Percentiles rank a stretch among this genome's conserved stretches.
Evolutionary conservation across 257 asterid genomes (phyloP).

Genomic region (Scutellaria galericulata): DNA sequence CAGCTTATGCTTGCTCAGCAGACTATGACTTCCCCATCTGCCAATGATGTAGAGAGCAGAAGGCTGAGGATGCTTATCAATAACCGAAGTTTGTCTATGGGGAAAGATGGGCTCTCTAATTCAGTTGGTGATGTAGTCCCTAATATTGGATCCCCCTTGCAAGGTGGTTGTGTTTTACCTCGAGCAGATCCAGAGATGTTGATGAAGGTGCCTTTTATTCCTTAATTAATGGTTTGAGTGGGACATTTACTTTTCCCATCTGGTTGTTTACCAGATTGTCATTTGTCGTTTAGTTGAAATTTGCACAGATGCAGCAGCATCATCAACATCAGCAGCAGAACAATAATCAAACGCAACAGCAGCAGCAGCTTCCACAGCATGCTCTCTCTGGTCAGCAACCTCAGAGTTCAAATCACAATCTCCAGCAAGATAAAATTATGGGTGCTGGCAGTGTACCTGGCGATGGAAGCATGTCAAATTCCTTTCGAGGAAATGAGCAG

Average conservation of each 20-base stretch:
- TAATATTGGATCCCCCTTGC: constrained; percentile 81
- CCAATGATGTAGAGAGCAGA: constrained; percentile 80
- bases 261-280: background rate
- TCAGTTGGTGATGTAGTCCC: constrained; percentile 82
- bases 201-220: constrained; percentile 61
- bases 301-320: constrained; percentile 69
- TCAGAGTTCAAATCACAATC: constrained; percentile 79
- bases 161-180: constrained; percentile 75
- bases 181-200: constrained; percentile 85
- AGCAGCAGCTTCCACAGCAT: constrained; percentile 80
- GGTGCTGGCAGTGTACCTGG: constrained; percentile 71
- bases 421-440: constrained; percentile 83
- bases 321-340: constrained; percentile 66
- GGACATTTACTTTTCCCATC: background rate
- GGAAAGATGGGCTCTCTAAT: constrained; percentile 86
- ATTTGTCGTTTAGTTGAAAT: constrained; percentile 58
- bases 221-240: constrained; percentile 1
- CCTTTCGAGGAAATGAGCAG: constrained; percentile 91
- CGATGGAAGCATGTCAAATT: constrained; percentile 89
- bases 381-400: constrained; percentile 85
- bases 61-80: constrained; percentile 90
- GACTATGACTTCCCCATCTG: constrained; percentile 79
- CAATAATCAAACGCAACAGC: constrained; percentile 65
- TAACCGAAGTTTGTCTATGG: constrained; percentile 78
- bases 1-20: constrained; percentile 96